phyloP scores from a whole-genome alignment of 768 basidiomycete species.

The Auricularia heimuer region DNA sequence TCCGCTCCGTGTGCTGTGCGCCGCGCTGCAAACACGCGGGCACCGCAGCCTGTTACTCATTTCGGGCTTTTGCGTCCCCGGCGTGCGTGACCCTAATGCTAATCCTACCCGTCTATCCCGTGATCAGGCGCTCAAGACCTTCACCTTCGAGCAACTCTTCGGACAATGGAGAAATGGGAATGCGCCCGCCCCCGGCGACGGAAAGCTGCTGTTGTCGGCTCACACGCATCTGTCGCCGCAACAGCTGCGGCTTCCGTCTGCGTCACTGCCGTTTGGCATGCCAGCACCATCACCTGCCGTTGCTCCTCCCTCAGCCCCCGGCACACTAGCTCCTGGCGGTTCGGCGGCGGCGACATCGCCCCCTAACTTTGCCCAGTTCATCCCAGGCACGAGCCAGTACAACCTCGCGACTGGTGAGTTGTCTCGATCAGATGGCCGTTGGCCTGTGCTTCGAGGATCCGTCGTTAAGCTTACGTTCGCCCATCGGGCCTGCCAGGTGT shows the following conservation, averaged over 20 bases:
- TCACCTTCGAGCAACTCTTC: constrained; percentile 74
- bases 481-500: neutral
- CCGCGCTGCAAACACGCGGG: neutral
- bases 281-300: neutral
- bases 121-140: constrained; percentile 68
- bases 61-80: neutral
- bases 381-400: constrained; percentile 1
- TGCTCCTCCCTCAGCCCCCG: neutral
- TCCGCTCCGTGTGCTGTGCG: neutral
- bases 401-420: constrained; percentile 1
- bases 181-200: constrained; percentile 10
- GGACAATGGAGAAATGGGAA: constrained; percentile 38
- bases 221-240: neutral
- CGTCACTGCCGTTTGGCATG: neutral
- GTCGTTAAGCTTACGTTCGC: neutral
- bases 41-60: neutral
- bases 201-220: neutral
- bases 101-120: constrained; percentile 8
- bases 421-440: neutral
- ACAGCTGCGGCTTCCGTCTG: neutral
- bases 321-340: neutral
- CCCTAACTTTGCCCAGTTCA: neutral
- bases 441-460: neutral
- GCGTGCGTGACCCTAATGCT: neutral
- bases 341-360: neutral